Evolutionary conservation across 1,139 yeast species (phyloP).

Genomic region (Suhomyces anneliseae): DNA sequence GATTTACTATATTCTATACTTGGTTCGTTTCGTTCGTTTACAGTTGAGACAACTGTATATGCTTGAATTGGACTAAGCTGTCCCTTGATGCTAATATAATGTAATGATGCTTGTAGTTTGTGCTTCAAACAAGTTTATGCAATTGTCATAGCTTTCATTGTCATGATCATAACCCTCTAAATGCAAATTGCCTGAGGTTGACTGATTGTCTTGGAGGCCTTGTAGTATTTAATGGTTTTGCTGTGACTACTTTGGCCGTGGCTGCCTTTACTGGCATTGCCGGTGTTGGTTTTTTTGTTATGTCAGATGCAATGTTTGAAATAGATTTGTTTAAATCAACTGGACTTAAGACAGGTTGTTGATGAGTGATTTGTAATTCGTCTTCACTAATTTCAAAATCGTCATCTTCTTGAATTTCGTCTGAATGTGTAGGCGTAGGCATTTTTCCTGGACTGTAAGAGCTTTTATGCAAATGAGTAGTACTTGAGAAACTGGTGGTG

Average conservation of each 20-base stretch:
- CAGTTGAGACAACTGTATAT: too few relatives aligned
- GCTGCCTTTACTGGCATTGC: background rate
- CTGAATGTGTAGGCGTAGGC: constrained; percentile 8
- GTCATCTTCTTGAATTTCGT: constrained; percentile 12
- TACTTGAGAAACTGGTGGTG: background rate
- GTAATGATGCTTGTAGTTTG: too few relatives aligned
- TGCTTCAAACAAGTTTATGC: too few relatives aligned
- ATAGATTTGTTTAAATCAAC: background rate
- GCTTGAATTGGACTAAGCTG: too few relatives aligned
- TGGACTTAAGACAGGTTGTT: background rate
- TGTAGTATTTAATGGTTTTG: background rate
- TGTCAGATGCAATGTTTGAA: constrained; percentile 2
- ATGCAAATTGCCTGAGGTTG: constrained; percentile 21
- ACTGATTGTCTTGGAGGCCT: constrained; percentile 2
- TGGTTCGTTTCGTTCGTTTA: too few relatives aligned
- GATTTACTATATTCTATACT: too few relatives aligned
- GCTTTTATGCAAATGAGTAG: background rate
- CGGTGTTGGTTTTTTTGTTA: constrained; percentile 1
- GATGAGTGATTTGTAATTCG: constrained; percentile 5
- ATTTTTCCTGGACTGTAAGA: background rate
- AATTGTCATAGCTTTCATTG: too few relatives aligned
- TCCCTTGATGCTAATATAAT: too few relatives aligned
- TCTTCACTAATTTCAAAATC: constrained; percentile 16
- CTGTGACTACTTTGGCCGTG: background rate
- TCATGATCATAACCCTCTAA: constrained; percentile 14